phyloP scores from a whole-genome alignment of 352 stramenopile genomes.

The Globisporangium irregulare region DNA sequence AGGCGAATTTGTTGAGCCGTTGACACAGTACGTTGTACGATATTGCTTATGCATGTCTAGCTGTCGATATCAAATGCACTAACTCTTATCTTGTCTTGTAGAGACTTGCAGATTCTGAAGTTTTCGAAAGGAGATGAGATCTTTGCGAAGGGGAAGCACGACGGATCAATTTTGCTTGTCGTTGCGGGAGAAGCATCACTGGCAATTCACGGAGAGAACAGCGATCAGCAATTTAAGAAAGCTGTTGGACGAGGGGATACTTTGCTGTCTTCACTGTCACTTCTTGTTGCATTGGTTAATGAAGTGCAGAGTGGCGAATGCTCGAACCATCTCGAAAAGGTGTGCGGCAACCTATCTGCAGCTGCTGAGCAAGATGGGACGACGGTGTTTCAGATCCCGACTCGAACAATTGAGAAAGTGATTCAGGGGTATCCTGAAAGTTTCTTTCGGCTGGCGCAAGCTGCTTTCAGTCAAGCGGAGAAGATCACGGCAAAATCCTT shows the following conservation, averaged over 20 bases:
- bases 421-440: conserved; percentile 60
- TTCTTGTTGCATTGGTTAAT: conserved; percentile 57
- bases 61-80: neutral
- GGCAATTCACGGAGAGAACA: conserved; percentile 48
- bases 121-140: conserved; percentile 52
- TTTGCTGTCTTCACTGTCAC: conserved; percentile 61
- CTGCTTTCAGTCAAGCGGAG: conserved; percentile 75
- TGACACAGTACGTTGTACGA: conserved; percentile 33
- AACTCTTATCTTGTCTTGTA: conserved; percentile 16
- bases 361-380: conserved; percentile 43
- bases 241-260: conserved; percentile 56
- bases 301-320: conserved; percentile 30
- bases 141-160: conserved; percentile 51
- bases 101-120: conserved; percentile 55
- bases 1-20: conserved; percentile 57
- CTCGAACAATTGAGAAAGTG: conserved; percentile 41
- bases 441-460: conserved; percentile 72
- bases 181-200: conserved; percentile 53
- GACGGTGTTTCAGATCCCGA: conserved; percentile 63
- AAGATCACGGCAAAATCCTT: conserved; percentile 79
- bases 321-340: conserved; percentile 33
- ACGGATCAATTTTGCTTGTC: conserved; percentile 79
- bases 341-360: conserved; percentile 58
- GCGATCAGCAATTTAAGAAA: conserved; percentile 45
- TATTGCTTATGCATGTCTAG: neutral